Base-by-base conservation (phyloP, 129 eudicot genomes). In the Flaveria brownii region DNA sequence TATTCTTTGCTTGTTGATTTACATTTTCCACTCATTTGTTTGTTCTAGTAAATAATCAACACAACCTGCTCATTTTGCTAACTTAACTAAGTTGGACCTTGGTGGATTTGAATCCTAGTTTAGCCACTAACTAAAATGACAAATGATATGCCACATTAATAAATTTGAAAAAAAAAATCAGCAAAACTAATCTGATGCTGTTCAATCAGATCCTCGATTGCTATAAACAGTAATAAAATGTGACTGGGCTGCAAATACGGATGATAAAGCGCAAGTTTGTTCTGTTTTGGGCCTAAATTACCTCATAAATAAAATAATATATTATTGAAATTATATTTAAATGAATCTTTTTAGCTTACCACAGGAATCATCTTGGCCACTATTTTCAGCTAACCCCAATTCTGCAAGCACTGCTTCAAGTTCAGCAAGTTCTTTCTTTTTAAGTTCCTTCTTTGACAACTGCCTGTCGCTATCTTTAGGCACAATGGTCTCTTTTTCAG, bases 381-480 rank as follows among this genome's bases (percentile, higher is more conserved):
- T 74, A 70, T 84, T 59, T 72, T 87, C 81, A 79, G 80, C 70
- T 25, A 70, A 82, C 26, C 98, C 96, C 2, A 93, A 71, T 75
- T 93, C 90, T 68, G 95, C 96, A 80, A 93, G 91, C 68, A 93
- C 82, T 15, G 94, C 98, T 3, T 93, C 98, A 57, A 93, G 98
- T 75, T 93, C 98, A 0, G 89, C 98, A 57, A 93, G 98, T 85
- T 88, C 98, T 86, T 90, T 93, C 68, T 90, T 93, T 88, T 83
- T 90, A 36, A 87, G 45, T 84, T 93, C 96, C 82, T 93, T 93
- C 91, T 93, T 93, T 2, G 98, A 90, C 20, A 93, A 92, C 82
- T 93, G 98, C 62, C 85, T 88, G 78, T 93, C 98, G 46, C 85
- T 75, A 80, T 93, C 98, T 70, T 93, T 93, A 0, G 92, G 88